Percentiles rank a stretch among this genome's conserved stretches.
Conservation (phyloP, 192 early-diverging fungal species). For the Gonapodya sp. region DNA sequence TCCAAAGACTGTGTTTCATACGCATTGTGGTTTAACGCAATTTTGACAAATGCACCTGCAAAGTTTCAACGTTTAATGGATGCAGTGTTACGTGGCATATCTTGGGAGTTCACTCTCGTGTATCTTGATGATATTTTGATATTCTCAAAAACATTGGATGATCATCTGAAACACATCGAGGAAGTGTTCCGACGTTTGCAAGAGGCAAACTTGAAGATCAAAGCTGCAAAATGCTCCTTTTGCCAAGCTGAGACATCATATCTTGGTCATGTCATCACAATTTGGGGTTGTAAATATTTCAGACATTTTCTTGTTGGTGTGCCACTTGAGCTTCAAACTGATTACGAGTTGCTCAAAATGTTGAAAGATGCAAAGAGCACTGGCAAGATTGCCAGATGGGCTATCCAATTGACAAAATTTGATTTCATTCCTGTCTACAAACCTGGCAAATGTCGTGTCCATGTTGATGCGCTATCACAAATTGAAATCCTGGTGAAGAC, state of each 20-base stretch:
- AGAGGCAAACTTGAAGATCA: constrained; percentile 22
- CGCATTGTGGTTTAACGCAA: constrained; percentile 21
- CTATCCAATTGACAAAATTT: background rate
- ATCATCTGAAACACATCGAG: constrained; percentile 18
- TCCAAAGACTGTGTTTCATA: constrained; percentile 23
- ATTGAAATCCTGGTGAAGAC: background rate
- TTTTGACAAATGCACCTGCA: constrained; percentile 27
- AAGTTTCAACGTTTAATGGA: constrained; percentile 33
- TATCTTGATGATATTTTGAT: constrained; percentile 43
- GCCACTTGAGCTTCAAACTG: background rate
- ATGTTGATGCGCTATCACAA: background rate
- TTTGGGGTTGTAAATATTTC: constrained; percentile 19
- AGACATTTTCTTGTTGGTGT: constrained; percentile 15
- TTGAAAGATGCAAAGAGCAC: background rate
- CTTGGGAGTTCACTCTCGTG: constrained; percentile 13
- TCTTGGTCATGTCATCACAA: constrained; percentile 24
- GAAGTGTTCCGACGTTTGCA: constrained; percentile 18
- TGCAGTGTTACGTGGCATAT: constrained; percentile 16
- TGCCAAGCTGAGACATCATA: background rate
- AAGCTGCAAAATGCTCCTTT: constrained; percentile 30
- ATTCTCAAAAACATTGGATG: constrained; percentile 17
- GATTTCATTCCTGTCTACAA: background rate
- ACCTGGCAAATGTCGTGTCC: background rate
- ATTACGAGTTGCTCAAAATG: background rate
- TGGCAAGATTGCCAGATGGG: constrained; percentile 1